Evolutionary conservation across 768 basidiomycete genomes (phyloP).

Genomic region (Pleurotus tuoliensis): DNA sequence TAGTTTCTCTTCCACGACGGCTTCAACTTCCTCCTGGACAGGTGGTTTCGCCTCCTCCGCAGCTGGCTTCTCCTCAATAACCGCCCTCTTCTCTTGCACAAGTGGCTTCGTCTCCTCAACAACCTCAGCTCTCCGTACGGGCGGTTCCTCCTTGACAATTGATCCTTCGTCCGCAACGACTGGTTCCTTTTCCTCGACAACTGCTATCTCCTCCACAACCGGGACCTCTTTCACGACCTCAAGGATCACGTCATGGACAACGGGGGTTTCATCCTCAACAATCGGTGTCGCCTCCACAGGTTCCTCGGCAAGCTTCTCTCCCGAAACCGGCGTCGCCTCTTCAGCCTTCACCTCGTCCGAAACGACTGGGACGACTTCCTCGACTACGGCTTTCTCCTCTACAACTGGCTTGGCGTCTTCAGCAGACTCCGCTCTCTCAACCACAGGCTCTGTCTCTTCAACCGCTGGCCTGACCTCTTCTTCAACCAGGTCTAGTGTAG

Average conservation of each 20-base stretch:
- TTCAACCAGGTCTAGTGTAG: background rate
- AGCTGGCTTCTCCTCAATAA: too few species aligned
- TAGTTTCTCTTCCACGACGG: too few species aligned
- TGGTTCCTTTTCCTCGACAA: background rate
- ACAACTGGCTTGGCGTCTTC: background rate
- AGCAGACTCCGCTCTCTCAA: background rate
- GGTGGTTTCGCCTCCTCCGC: too few species aligned
- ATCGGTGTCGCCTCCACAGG: background rate
- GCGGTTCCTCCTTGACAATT: too few species aligned
- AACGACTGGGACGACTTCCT: background rate
- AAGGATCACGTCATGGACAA: background rate
- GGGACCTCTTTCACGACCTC: background rate
- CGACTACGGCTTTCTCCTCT: background rate
- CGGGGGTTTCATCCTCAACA: too few species aligned
- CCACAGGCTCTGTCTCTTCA: background rate
- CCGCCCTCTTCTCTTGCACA: too few species aligned
- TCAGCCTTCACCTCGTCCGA: background rate
- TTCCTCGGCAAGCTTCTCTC: background rate
- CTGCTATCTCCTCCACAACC: background rate
- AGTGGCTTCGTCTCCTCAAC: too few species aligned
- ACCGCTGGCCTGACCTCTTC: background rate
- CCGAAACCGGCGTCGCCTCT: background rate
- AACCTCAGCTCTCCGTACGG: too few species aligned
- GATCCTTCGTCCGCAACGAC: too few species aligned
- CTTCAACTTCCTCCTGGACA: too few species aligned